Evolutionary conservation across 1,284 basidiomycete genomes (phyloP), one percentile per base, ranked within the genome.

Genomic region (Naganishia sp.): DNA sequence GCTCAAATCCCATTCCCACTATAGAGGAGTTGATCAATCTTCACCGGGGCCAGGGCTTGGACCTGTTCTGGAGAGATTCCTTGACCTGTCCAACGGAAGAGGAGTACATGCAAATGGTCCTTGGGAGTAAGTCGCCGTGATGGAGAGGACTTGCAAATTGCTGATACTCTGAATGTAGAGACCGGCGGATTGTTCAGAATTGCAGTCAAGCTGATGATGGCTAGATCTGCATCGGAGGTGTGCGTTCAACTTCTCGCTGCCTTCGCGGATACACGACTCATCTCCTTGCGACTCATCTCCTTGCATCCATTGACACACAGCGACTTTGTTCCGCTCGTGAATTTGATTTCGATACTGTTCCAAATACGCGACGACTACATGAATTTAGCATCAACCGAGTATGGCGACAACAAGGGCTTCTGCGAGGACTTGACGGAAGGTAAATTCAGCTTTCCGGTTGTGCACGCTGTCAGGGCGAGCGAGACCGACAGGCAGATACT

Each of bases 341-440:
- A 97, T 76, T 84, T 98, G 11, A 90, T 99, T 70, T 93, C 95
- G 1, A 86, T 98, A 17, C 90, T 88, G 74, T 98, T 95, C 77
- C 96, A 99, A 78, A 96, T 99, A 71, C 83, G 94, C 28, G 96
- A 99, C 76, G 95, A 99, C 76, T 92, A 95, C 68, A 92, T 96
- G 89, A 99, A 99, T 76, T 82, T 99, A 41, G 89, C 94, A 73
- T 92, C 89, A 54, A 85, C 85, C 28, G 85, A 92, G 89, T 97
- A 98, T 74, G 84, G 88, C 2, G 83, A 86, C 42, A 94, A 95
- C 81, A 98, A 98, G 79, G 94, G 94, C 6, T 97, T 91, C 74
- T 90, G 90, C 6, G 94, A 98, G 79, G 94, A 97, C 74, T 82
- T 98, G 9, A 91, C 92, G 0, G 94, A 98, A 79, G 94, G 94